Percentiles rank a stretch among this genome's conserved stretches.
Evolutionary conservation across 176 grass and related monocot species (phyloP).

Genomic region (Rhynchospora tenuis): DNA sequence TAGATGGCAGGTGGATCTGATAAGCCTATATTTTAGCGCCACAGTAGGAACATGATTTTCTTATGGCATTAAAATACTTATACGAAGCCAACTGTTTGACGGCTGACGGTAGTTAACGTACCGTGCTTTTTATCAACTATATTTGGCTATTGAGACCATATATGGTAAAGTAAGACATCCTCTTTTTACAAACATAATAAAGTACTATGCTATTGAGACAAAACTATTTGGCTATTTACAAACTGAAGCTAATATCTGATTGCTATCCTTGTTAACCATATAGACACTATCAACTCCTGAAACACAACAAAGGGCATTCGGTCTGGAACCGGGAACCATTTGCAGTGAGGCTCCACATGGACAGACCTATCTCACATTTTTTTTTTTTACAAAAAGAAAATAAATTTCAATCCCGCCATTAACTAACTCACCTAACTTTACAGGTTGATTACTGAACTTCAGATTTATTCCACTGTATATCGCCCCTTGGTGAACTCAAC

Average conservation of each 20-base stretch:
- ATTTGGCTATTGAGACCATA: too few relatives aligned
- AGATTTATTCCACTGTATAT: constrained; percentile 8
- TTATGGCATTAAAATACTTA: neutral
- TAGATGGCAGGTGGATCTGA: neutral
- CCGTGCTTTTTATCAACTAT: neutral
- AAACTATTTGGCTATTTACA: neutral
- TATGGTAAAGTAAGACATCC: neutral
- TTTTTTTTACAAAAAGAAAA: neutral
- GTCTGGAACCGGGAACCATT: neutral
- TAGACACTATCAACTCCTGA: neutral
- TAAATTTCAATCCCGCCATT: neutral
- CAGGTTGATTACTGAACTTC: neutral
- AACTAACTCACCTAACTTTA: neutral
- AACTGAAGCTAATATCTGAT: neutral
- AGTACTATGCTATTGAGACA: neutral
- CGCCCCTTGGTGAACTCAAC: neutral
- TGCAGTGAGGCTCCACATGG: neutral
- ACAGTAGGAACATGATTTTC: neutral
- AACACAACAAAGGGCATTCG: neutral
- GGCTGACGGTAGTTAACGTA: neutral
- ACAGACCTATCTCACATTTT: neutral
- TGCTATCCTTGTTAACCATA: neutral
- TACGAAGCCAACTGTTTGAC: neutral
- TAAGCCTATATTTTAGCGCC: neutral
- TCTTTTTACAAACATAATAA: neutral